Evolutionary conservation across 2,329 filamentous ascomycete species (phyloP), one percentile per base, ranked within the genome.

Genomic region (Penicillium sp.): DNA sequence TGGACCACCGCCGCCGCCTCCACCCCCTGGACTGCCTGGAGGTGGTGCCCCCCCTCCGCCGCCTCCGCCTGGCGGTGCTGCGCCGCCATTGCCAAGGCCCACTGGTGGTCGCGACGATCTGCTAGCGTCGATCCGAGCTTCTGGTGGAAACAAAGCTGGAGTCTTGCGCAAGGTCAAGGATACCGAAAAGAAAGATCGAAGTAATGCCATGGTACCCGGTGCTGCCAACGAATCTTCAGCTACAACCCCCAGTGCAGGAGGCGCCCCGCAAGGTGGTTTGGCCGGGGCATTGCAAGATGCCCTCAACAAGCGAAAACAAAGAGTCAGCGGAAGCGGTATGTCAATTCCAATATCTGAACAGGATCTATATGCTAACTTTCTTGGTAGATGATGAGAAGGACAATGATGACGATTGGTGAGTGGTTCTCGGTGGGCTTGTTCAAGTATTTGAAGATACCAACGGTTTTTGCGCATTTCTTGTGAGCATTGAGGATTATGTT

Each of bases 251-350:
- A 81, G 81, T 41, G 81, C 79, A 17, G 82, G 84, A 11, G 84
- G 75, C 35, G 73, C 68, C 42, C 73, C 73, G 54, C 77, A 75
- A 42, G 77, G 86, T 53, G 87, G 85, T 35, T 84, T 97, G 82
- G 90, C 91, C 22, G 90, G 88, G 77, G 92, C 91, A 45, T 77
- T 96, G 65, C 90, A 90, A 57, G 88, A 85, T 57, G 89, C 88
- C 55, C 75, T 92, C 66, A 85, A 88, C 69, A 89, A 90, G 77
- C 83, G 93, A 73, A 97, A 97, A 80, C 86, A 91, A 75, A 96
- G 96, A 81, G 93, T 97, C 72, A 90, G 90, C 77, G 88, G 90
- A 73, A 96, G 90, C 81, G 93, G 93, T 97, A 85, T 85, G 90
- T 88, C 14, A 16, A 42, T 50, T 50, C 10, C 48, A 51, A 54